phyloP scores from a whole-genome alignment of 352 stramenopile species.

The Lagenidium giganteum region DNA sequence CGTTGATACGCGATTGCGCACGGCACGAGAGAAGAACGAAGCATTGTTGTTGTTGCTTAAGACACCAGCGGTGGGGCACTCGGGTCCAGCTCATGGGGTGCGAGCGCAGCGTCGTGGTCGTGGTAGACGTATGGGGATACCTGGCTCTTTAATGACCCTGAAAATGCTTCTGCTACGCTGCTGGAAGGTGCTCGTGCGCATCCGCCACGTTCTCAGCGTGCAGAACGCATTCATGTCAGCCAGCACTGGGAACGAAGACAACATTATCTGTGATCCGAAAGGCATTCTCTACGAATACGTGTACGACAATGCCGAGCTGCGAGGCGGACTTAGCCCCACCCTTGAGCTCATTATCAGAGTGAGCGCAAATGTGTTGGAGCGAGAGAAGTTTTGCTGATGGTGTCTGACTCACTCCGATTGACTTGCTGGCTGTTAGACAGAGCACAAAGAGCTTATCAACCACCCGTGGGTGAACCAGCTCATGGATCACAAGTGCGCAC shows the following conservation, averaged over 20 bases:
- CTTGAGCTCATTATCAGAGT: constrained; percentile 63
- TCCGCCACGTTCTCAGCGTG: constrained; percentile 56
- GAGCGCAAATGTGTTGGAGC: background rate
- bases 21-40: constrained; percentile 29
- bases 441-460: constrained; percentile 72
- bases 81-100: no score
- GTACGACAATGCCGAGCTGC: constrained; percentile 75
- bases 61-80: no score
- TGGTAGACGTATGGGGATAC: no score
- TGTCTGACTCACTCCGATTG: background rate
- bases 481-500: constrained; percentile 67
- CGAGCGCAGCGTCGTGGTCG: constrained; percentile 17
- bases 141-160: no score
- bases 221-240: constrained; percentile 53
- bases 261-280: constrained; percentile 73
- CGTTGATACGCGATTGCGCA: constrained; percentile 39
- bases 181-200: constrained; percentile 36
- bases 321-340: constrained; percentile 48
- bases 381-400: background rate
- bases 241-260: constrained; percentile 29
- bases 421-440: constrained; percentile 32
- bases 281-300: constrained; percentile 79
- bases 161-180: constrained; percentile 22
- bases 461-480: constrained; percentile 74
- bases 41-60: constrained; percentile 57